Percentiles rank a stretch among this genome's conserved stretches.
These are phyloP conservation scores for Trichophyton mentagrophytes DNA, from an alignment of 2,329 filamentous ascomycete genomes.

Conservation along the genomic window DNA sequence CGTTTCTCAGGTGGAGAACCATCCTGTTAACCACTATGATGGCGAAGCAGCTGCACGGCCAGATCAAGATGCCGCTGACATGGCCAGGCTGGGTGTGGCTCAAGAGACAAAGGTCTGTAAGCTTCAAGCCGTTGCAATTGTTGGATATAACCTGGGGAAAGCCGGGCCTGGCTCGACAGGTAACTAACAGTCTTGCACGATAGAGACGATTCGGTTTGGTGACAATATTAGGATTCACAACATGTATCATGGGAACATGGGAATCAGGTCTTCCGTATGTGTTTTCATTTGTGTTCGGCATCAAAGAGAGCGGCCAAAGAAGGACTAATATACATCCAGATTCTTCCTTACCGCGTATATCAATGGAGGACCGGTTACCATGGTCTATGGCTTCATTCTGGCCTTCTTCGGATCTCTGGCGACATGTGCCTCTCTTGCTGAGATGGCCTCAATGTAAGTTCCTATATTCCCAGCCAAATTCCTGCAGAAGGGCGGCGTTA, in stretches of 20 bases:
- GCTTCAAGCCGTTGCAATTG: not conserved
- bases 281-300: not conserved
- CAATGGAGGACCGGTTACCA: constrained; percentile 27
- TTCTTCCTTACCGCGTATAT: constrained; percentile 21
- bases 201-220: constrained; percentile 4
- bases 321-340: constrained; percentile 6
- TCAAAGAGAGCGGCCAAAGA: not conserved
- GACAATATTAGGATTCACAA: constrained; percentile 5
- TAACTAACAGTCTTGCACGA: not conserved
- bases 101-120: constrained; percentile 4
- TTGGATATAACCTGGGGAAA: not conserved
- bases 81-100: not conserved
- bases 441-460: constrained; percentile 34
- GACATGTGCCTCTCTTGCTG: constrained; percentile 30
- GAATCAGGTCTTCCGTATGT: not conserved
- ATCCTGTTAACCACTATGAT: not conserved
- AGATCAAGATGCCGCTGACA: not conserved
- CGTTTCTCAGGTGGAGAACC: not conserved
- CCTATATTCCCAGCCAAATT: not conserved
- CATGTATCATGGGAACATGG: constrained; percentile 4
- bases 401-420: constrained; percentile 22
- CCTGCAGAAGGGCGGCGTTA: no score
- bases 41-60: not conserved
- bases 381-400: constrained; percentile 28
- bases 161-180: not conserved